These are phyloP conservation scores for Lasiosphaeria miniovina DNA, from an alignment of 495 filamentous ascomycete species.

Conservation along the genomic window DNA sequence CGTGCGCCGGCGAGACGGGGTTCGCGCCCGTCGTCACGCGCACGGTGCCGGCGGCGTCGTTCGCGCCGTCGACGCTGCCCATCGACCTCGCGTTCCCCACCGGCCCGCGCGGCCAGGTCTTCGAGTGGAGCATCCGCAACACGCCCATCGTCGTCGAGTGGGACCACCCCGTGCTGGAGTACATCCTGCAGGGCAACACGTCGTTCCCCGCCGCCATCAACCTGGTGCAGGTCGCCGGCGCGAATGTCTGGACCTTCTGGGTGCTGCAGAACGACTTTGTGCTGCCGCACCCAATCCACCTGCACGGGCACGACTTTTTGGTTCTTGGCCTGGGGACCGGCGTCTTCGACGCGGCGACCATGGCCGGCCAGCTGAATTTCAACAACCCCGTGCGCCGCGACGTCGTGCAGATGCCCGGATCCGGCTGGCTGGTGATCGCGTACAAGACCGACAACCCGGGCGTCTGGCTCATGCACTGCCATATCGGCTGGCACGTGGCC, in stretches of 20 bases:
- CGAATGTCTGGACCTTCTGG: slow-evolving; percentile 27
- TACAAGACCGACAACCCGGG: slow-evolving; percentile 49
- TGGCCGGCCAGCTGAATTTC: slow-evolving; percentile 31
- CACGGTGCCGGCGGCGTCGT: slow-evolving; percentile 12
- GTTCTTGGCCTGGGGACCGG: slow-evolving; percentile 47
- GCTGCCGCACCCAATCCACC: slow-evolving; percentile 49
- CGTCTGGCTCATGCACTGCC: slow-evolving; percentile 46
- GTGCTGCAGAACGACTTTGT: slow-evolving; percentile 37
- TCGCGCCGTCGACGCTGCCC: slow-evolving; percentile 15
- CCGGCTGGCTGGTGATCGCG: slow-evolving; percentile 38
- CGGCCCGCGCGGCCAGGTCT: slow-evolving; percentile 17
- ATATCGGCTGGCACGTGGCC: slow-evolving; percentile 52
- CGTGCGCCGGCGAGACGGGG: slow-evolving; percentile 23
- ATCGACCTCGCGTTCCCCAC: slow-evolving; percentile 14
- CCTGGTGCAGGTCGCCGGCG: slow-evolving; percentile 30
- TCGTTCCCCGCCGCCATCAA: slow-evolving; percentile 31
- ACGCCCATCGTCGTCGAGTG: slow-evolving; percentile 35
- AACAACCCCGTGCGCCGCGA: slow-evolving; percentile 36
- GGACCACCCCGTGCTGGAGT: slow-evolving; percentile 34
- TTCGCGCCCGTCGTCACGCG: slow-evolving; percentile 26
- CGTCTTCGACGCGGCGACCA: slow-evolving; percentile 32
- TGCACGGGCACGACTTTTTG: slow-evolving; percentile 60
- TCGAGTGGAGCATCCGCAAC: slow-evolving; percentile 35
- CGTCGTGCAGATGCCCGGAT: slow-evolving; percentile 40
- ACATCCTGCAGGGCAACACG: slow-evolving; percentile 29